Base-by-base conservation (phyloP, 1,284 basidiomycete genomes). In the Naganishia cerealis region DNA sequence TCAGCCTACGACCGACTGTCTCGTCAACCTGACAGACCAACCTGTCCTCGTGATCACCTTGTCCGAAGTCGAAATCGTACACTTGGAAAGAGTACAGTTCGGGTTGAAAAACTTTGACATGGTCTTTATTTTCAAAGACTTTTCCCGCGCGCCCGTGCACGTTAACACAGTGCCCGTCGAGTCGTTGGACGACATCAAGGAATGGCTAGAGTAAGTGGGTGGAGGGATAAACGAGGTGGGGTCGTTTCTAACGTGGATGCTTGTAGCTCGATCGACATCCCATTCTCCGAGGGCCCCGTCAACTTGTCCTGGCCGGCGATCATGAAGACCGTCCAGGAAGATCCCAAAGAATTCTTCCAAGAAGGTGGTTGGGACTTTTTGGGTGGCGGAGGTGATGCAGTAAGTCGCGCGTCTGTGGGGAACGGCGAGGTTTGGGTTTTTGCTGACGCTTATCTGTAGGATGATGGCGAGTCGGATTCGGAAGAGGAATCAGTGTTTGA, bases 281-380 rank as follows among this genome's bases (percentile, higher is more conserved):
- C 94, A 16, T 87, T 97, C 80, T 92, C 91, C 55, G 96, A 98
- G 81, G 92, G 95, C 12, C 92, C 93, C 1, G 93, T 99, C 82
- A 99, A 99, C 81, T 83, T 98, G 80, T 96, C 97, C 77, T 99
- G 96, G 96, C 88, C 89, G 18, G 91, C 91, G 3, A 97, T 99
- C 78, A 96, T 96, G 92, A 95, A 94, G 81, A 92, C 92, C 39
- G 88, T 96, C 81, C 95, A 95, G 74, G 94, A 97, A 72, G 91
- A 91, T 75, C 94, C 96, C 0, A 89, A 92, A 75, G 92, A 91
- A 62, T 99, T 99, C 84, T 99, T 96, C 87, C 89, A 89, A 72
- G 88, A 91, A 66, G 94, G 94, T 36, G 96, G 96, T 39, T 99
- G 96, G 96, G 85, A 83, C 68, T 98, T 96, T 88, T 85, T 99